These are phyloP conservation scores for Aspergillus glaucus DNA, from an alignment of 2,329 filamentous ascomycete genomes.

Conservation along the genomic window DNA sequence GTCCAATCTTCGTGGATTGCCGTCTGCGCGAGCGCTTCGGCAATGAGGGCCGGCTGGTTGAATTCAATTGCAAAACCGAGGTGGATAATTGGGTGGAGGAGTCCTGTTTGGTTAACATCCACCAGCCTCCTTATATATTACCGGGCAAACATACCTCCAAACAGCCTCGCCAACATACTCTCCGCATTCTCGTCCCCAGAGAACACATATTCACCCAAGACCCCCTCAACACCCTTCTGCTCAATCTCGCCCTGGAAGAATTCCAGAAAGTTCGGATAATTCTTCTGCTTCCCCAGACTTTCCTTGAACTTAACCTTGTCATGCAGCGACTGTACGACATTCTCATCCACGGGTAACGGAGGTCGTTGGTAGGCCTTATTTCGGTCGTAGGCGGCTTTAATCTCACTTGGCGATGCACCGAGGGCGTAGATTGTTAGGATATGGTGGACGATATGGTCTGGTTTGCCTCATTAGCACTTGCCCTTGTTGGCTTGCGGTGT, in stretches of 20 bases:
- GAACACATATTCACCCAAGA: conserved; percentile 64
- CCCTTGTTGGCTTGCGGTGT: not conserved
- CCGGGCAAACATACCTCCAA: conserved; percentile 45
- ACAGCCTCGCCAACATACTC: conserved; percentile 63
- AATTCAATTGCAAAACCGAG: conserved; percentile 82
- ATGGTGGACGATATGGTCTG: conserved; percentile 72
- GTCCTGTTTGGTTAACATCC: conserved; percentile 38
- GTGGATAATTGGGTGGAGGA: conserved; percentile 77
- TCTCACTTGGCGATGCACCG: conserved; percentile 53
- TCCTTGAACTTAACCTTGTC: conserved; percentile 51
- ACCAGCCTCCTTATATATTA: conserved; percentile 2
- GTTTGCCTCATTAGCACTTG: conserved; percentile 2
- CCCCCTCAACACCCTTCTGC: conserved; percentile 53
- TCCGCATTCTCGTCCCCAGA: conserved; percentile 58
- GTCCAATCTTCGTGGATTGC: conserved; percentile 61
- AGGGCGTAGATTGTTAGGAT: conserved; percentile 71
- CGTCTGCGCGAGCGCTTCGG: conserved; percentile 71
- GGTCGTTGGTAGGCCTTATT: conserved; percentile 64
- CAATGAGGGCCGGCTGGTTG: conserved; percentile 71
- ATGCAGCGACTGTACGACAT: conserved; percentile 50
- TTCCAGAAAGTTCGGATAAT: conserved; percentile 67
- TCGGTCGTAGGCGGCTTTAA: conserved; percentile 59
- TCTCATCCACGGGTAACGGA: conserved; percentile 41
- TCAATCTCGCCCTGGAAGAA: conserved; percentile 74
- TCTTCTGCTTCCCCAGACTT: conserved; percentile 56